Evolutionary conservation across 75 land plant species (phyloP), one percentile per base, ranked within the genome.

Genomic region (Azolla pinnata): DNA sequence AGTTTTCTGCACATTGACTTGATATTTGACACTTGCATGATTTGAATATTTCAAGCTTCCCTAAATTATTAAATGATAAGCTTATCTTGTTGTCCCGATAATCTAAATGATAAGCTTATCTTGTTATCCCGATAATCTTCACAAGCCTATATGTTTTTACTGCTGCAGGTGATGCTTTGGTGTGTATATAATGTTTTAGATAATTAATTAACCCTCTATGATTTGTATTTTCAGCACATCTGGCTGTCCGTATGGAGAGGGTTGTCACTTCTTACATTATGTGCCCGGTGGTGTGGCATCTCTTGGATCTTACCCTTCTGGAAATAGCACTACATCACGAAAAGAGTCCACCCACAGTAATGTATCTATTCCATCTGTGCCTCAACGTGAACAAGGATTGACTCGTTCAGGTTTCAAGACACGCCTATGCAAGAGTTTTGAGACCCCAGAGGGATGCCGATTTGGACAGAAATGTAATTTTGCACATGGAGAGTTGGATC

Each of bases 241-340:
- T 58, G 78, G 78, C 20, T 75, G 78, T 47, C 78, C 78, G 33
- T 75, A 65, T 60, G 78, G 78, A 19, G 78, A 75, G 38, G 76
- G 69, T 23, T 75, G 78, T 33, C 75, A 75, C 47, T 75, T 72
- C 66, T 68, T 61, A 4, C 78, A 75, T 60, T 71, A 71, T 54
- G 74, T 75, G n/a, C 78, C 76, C 24, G 75, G 75, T 9, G 78
- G 78, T 9, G 18, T 71, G 0, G 51, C 40, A 29, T 49, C 75
- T 48, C 44, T 71, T 17, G 31, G 31, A 24, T 19, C 28, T 26
- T 18, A 26, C 2, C 31, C n/a, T 44, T 29, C 57, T 14, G 42
- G 60, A 1, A 25, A 35, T 25, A 33, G 49, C 24, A 25, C 30
- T 23, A 0, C 27, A 54, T 38, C 23, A 31, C 29, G 4, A 19